Conservation (phyloP, 2,329 filamentous ascomycete genomes). For the Penicillium sumatraense region DNA sequence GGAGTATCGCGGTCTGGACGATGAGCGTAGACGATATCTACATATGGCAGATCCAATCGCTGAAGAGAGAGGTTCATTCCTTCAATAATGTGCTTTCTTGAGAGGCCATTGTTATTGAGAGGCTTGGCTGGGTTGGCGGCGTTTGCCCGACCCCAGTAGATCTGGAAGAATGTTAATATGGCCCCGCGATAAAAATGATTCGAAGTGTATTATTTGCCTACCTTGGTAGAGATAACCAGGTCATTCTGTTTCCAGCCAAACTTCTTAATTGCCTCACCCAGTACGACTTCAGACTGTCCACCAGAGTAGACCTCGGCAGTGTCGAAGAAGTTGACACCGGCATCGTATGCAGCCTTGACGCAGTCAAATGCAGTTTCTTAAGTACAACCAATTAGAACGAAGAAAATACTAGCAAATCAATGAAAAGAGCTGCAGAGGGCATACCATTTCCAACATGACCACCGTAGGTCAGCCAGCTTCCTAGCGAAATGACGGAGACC, state of each 20-base stretch:
- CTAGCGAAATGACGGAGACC: constrained; percentile 74
- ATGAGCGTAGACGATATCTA: constrained; percentile 72
- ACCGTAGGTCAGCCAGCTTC: constrained; percentile 68
- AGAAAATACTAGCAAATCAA: not conserved
- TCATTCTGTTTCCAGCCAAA: constrained; percentile 63
- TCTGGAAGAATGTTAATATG: constrained; percentile 35
- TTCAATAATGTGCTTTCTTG: constrained; percentile 72
- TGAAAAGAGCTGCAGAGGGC: not conserved
- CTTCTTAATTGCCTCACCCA: constrained; percentile 62
- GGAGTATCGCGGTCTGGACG: constrained; percentile 69
- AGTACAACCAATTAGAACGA: not conserved
- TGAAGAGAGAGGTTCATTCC: constrained; percentile 64
- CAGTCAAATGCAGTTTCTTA: constrained; percentile 43
- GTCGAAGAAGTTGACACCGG: constrained; percentile 63
- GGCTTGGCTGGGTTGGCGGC: constrained; percentile 64
- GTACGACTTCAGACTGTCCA: constrained; percentile 59
- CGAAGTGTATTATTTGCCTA: constrained; percentile 16
- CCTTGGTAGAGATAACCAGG: constrained; percentile 62
- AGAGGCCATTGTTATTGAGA: constrained; percentile 70
- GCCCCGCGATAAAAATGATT: not conserved
- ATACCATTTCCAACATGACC: constrained; percentile 71
- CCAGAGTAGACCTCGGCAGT: constrained; percentile 59
- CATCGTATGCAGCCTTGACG: constrained; percentile 60
- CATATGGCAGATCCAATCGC: constrained; percentile 68
- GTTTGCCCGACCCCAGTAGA: constrained; percentile 67